Evolutionary conservation across 306 rosid species (phyloP).

Genomic region (Pueraria montana): DNA sequence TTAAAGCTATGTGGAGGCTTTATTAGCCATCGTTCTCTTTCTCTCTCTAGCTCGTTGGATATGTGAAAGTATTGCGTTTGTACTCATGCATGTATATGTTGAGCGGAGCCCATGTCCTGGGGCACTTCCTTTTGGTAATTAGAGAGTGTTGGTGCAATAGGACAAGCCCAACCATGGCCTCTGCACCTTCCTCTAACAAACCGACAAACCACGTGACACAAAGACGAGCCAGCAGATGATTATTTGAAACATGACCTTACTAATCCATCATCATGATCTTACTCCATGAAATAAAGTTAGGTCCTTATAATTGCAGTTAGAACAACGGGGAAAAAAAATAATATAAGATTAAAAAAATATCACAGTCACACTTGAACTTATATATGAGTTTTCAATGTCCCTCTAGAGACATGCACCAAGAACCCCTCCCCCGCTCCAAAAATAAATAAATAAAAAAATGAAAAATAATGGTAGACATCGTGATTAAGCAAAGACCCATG

Average conservation of each 20-base stretch:
- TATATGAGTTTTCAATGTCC: background rate
- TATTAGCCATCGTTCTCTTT: conserved; percentile 35
- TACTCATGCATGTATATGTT: conserved; percentile 50
- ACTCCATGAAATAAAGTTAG: conserved; percentile 49
- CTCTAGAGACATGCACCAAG: conserved; percentile 18
- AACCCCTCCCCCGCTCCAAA: background rate
- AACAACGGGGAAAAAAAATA: background rate
- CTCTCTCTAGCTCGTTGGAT: background rate
- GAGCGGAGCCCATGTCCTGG: conserved; percentile 55
- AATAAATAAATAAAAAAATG: background rate
- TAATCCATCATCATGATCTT: conserved; percentile 50
- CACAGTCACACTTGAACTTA: conserved; percentile 17
- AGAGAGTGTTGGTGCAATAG: conserved; percentile 47
- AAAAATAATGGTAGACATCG: conserved; percentile 63
- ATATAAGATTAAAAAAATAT: background rate
- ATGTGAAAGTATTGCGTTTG: conserved; percentile 46
- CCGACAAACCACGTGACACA: conserved; percentile 80
- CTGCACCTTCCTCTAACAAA: conserved; percentile 63
- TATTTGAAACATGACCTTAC: conserved; percentile 57
- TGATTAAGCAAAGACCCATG: conserved; percentile 68
- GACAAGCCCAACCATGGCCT: conserved; percentile 56
- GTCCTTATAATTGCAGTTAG: conserved; percentile 53
- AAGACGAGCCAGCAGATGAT: conserved; percentile 50
- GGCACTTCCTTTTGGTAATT: conserved; percentile 36
- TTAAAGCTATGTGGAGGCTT: conserved; percentile 38